Base-by-base conservation (phyloP, 495 filamentous ascomycete species). In the Hypoxylon fragiforme region DNA sequence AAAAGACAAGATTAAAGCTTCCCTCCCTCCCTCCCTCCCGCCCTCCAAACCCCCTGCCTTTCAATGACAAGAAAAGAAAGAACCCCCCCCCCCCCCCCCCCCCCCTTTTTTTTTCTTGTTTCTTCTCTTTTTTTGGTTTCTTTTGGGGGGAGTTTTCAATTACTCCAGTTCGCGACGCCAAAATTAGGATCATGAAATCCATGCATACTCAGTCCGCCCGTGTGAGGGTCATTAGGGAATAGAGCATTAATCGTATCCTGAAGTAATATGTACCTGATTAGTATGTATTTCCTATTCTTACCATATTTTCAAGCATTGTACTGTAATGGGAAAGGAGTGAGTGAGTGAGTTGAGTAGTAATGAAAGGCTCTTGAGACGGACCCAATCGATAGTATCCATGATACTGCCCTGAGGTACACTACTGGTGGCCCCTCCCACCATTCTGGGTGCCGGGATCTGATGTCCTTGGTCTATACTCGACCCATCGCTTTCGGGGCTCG, bases 301-400 rank as follows among this genome's bases (percentile, higher is more conserved):
- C n/a, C n/a, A n/a, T n/a, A n/a, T n/a, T n/a, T n/a, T n/a, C n/a
- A n/a, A n/a, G n/a, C n/a, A n/a, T n/a, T n/a, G n/a, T n/a, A n/a
- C n/a, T n/a, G n/a, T n/a, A n/a, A n/a, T n/a, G n/a, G n/a, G 24
- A 28, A 28, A 28, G 9, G 24, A 28, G 24, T 4, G 24, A 4
- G 24, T 28, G n/a, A n/a, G n/a, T n/a, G n/a, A n/a, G n/a, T n/a
- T n/a, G n/a, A n/a, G 9, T 22, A 9, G 19, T 1, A 24, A 14
- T 1, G 15, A 14, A 9, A 45, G 6, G 44, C 26, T n/a, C 13
- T 32, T 24, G 35, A 40, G 2, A 63, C 68, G 39, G 57, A 70
- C 70, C 70, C 66, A 70, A 35, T 73, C 69, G 14, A 73, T 57
- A 39, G 41, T 61, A 21, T 69, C 64, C 66, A 72, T 68, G 14